These are phyloP conservation scores for Spatholobus suberectus DNA, from an alignment of 306 rosid species.

Conservation along the genomic window DNA sequence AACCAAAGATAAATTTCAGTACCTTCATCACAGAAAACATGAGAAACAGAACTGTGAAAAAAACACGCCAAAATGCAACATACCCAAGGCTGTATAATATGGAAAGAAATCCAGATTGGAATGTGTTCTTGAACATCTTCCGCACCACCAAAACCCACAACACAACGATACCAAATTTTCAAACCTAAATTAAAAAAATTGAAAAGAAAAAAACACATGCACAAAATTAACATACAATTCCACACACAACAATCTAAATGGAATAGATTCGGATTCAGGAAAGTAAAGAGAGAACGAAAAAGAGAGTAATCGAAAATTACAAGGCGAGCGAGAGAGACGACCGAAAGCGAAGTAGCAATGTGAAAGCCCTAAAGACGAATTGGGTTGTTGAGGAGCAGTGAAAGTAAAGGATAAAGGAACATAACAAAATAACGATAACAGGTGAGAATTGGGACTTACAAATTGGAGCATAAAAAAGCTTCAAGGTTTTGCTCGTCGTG, in stretches of 20 bases:
- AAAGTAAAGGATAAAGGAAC: too few relatives aligned
- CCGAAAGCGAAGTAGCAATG: background rate
- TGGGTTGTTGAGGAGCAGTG: background rate
- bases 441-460: background rate
- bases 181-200: background rate
- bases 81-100: constrained; percentile 97
- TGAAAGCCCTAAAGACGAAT: constrained; percentile 21
- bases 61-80: constrained; percentile 10
- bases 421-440: background rate
- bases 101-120: constrained; percentile 96
- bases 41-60: background rate
- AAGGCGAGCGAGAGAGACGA: background rate
- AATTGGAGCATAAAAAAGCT: background rate
- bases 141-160: constrained; percentile 40
- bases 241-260: background rate
- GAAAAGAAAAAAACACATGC: background rate
- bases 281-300: too few relatives aligned
- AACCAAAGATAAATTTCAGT: constrained; percentile 34
- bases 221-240: background rate
- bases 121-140: constrained; percentile 94
- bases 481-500: background rate
- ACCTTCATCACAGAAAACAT: constrained; percentile 15
- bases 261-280: background rate
- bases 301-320: background rate
- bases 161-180: background rate